phyloP scores from a whole-genome alignment of 1,284 basidiomycete genomes.

The Heliocybe sulcata region DNA sequence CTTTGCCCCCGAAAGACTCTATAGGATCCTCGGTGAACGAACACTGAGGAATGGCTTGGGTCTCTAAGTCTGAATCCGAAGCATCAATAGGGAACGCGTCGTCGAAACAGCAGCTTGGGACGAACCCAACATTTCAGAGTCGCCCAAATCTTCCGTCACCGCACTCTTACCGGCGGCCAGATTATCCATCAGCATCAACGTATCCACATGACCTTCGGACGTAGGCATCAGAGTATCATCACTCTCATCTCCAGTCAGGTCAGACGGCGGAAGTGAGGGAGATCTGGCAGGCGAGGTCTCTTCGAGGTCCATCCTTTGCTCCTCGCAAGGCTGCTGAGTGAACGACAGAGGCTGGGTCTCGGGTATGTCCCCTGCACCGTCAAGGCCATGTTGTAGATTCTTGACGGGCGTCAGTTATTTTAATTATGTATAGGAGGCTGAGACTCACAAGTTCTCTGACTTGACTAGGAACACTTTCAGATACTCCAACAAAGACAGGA shows the following conservation, averaged over 20 bases:
- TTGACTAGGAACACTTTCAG: conserved; percentile 45
- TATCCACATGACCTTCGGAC: conserved; percentile 19
- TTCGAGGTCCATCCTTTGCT: not conserved
- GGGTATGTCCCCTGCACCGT: conserved; percentile 20
- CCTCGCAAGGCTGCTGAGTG: not conserved
- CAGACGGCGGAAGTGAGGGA: not conserved
- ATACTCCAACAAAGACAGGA: conserved; percentile 39
- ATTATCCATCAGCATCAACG: conserved; percentile 32
- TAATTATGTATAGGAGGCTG: not conserved
- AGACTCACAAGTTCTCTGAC: conserved; percentile 50
- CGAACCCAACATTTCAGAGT: conserved; percentile 40
- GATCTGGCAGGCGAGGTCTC: not conserved
- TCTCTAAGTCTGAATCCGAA: conserved; percentile 34
- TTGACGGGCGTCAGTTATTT: not conserved
- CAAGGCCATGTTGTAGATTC: not conserved
- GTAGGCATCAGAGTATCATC: not conserved
- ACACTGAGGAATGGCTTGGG: conserved; percentile 22
- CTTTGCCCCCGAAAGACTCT: conserved; percentile 23
- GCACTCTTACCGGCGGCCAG: conserved; percentile 21
- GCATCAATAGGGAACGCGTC: not conserved
- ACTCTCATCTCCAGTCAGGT: not conserved
- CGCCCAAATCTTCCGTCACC: conserved; percentile 12
- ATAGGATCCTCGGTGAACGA: conserved; percentile 23
- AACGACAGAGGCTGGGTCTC: conserved; percentile 33
- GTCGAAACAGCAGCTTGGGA: not conserved